Evolutionary conservation across 495 filamentous ascomycete genomes (phyloP).

Genomic region (Talaromyces wortmannii): DNA sequence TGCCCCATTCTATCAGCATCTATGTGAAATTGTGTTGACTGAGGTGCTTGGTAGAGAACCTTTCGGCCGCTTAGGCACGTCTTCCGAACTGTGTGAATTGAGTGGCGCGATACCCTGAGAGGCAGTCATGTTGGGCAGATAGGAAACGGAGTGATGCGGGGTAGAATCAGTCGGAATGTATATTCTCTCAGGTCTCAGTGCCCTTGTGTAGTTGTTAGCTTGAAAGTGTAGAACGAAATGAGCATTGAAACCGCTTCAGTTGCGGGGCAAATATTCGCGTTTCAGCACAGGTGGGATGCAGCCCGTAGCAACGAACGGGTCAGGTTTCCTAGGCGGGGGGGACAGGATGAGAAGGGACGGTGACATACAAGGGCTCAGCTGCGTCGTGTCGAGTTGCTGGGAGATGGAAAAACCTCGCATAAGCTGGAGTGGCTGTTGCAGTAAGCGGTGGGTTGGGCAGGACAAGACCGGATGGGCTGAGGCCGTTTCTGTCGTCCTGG

Average conservation of each 20-base stretch:
- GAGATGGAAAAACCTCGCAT: no score
- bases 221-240: no score
- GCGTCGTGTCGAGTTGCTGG: no score
- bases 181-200: background rate
- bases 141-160: background rate
- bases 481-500: background rate
- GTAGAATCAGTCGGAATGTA: background rate
- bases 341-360: background rate
- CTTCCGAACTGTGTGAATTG: conserved; percentile 29
- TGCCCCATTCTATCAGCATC: background rate
- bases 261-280: no score
- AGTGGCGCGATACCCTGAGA: conserved; percentile 20
- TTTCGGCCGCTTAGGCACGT: conserved; percentile 61
- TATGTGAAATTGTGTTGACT: background rate
- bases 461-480: no score
- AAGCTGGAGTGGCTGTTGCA: background rate
- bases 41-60: conserved; percentile 39
- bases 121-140: conserved; percentile 17
- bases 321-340: background rate
- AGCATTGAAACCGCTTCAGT: no score
- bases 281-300: no score
- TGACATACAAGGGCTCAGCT: background rate
- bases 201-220: no score
- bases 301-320: no score
- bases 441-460: background rate